Percentiles rank a stretch among this genome's conserved stretches.
These are phyloP conservation scores for Xylaria bambusicola DNA, from an alignment of 495 filamentous ascomycete species.

Conservation along the genomic window DNA sequence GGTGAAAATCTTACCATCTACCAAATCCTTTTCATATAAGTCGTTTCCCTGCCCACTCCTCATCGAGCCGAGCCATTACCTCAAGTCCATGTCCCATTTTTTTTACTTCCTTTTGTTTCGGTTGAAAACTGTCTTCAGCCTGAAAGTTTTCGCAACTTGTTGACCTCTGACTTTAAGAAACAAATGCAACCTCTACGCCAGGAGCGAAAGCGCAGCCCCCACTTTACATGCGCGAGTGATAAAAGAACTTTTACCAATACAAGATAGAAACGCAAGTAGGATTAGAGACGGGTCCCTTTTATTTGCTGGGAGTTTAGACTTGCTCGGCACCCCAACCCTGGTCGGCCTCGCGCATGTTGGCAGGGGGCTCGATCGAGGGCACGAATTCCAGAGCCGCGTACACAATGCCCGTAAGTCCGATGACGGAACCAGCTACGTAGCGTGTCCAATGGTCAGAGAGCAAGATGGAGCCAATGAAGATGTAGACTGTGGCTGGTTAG, in stretches of 20 bases:
- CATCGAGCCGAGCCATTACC: background rate
- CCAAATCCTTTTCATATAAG: background rate
- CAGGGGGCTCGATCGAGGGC: slow-evolving; percentile 93
- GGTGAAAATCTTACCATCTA: background rate
- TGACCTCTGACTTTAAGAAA: background rate
- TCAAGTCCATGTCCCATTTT: background rate
- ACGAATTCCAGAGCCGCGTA: slow-evolving; percentile 91
- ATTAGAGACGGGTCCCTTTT: background rate
- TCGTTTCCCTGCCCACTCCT: background rate
- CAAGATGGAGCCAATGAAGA: slow-evolving; percentile 87
- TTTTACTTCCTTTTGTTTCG: background rate
- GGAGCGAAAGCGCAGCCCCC: background rate
- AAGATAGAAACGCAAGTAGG: slow-evolving; percentile 2
- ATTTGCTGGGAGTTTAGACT: slow-evolving; percentile 55
- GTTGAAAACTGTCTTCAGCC: background rate
- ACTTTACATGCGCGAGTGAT: background rate
- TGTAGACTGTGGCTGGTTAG: slow-evolving; percentile 68
- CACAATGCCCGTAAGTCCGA: slow-evolving; percentile 73
- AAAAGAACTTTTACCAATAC: slow-evolving; percentile 2
- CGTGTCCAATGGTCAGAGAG: slow-evolving; percentile 61
- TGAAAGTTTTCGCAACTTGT: background rate
- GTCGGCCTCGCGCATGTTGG: slow-evolving; percentile 94
- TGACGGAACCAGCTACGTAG: slow-evolving; percentile 66
- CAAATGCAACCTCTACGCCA: background rate
- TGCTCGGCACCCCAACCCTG: slow-evolving; percentile 89